phyloP scores from a whole-genome alignment of 768 basidiomycete genomes.

The Rhodotorula toruloides region DNA sequence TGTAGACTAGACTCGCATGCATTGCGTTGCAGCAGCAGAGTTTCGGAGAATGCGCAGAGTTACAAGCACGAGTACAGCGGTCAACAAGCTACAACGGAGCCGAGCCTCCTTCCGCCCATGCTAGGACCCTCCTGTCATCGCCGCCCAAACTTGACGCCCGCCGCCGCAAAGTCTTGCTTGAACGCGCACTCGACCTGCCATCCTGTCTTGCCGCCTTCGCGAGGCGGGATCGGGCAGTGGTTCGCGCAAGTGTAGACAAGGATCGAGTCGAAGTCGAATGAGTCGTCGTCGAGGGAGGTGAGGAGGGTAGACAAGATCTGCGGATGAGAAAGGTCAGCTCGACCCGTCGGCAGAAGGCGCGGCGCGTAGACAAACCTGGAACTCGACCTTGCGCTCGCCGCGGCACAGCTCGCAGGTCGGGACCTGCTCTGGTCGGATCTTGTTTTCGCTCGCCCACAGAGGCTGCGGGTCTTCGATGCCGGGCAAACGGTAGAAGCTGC shows the following conservation, averaged over 20 bases:
- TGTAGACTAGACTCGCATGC: not conserved
- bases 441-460: constrained; percentile 16
- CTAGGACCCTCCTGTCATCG: not conserved
- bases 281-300: constrained; percentile 31
- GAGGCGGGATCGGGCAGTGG: constrained; percentile 26
- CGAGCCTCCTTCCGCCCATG: too few relatives aligned
- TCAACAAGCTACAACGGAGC: too few relatives aligned
- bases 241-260: constrained; percentile 38
- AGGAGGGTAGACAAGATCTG: constrained; percentile 40
- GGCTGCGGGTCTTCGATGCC: constrained; percentile 29
- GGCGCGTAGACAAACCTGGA: constrained; percentile 35
- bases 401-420: constrained; percentile 28
- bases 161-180: constrained; percentile 33
- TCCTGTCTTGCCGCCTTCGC: constrained; percentile 14
- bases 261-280: constrained; percentile 36
- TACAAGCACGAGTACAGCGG: not conserved
- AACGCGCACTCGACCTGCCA: constrained; percentile 35
- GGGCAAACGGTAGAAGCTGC: constrained; percentile 36
- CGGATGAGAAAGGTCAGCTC: not conserved
- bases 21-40: too few relatives aligned
- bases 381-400: constrained; percentile 34
- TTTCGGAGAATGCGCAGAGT: not conserved
- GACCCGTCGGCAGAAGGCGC: not conserved
- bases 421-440: constrained; percentile 10
- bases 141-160: constrained; percentile 32